These are phyloP conservation scores for Melampsora americana DNA, from an alignment of 1,284 basidiomycete species.

Conservation along the genomic window DNA sequence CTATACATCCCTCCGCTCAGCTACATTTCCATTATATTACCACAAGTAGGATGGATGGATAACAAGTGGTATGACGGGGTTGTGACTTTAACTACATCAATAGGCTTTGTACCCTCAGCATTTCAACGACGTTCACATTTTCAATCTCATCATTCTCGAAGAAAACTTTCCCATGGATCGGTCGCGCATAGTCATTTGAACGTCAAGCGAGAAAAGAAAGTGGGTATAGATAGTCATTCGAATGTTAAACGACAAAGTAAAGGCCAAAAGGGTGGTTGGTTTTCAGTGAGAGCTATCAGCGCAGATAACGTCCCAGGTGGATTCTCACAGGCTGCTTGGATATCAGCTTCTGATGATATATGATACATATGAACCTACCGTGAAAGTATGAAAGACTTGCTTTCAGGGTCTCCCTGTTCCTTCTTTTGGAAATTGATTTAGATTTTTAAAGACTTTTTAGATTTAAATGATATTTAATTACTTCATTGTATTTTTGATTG, in stretches of 20 bases:
- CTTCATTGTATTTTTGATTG: no score
- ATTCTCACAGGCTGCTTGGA: slow-evolving; percentile 20
- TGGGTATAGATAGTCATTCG: background rate
- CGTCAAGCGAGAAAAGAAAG: background rate
- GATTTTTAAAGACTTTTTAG: no score
- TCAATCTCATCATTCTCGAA: background rate
- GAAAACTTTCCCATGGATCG: background rate
- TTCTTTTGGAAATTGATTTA: no score
- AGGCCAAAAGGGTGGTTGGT: slow-evolving; percentile 16
- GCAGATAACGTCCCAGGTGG: slow-evolving; percentile 25
- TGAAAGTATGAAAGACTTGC: no score
- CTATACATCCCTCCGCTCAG: background rate
- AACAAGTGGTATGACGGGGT: slow-evolving; percentile 1
- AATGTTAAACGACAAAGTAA: no score
- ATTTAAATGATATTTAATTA: no score
- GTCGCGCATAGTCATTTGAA: background rate
- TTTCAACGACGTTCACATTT: background rate
- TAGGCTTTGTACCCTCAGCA: background rate
- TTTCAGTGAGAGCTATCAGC: slow-evolving; percentile 21
- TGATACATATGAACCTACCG: background rate
- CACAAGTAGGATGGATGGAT: background rate
- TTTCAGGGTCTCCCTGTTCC: no score
- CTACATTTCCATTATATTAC: background rate
- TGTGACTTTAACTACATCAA: background rate
- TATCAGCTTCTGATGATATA: slow-evolving; percentile 1